Base-by-base conservation (phyloP, 2,329 filamentous ascomycete genomes). In the Epichloe scottii region DNA sequence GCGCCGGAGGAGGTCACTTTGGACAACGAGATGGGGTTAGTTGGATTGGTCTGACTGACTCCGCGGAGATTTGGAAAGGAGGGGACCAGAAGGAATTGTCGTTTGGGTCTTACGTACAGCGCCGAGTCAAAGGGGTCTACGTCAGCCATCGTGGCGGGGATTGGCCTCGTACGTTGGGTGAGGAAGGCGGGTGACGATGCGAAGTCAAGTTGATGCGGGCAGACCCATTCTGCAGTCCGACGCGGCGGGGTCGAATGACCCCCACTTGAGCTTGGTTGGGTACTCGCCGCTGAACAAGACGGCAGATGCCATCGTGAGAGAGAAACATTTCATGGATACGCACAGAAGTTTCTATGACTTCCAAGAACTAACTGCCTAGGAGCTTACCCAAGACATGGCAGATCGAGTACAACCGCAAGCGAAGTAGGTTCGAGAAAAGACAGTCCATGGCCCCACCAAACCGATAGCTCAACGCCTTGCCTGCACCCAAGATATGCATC, bases 1-100 rank as follows among this genome's bases (percentile, higher is more conserved):
- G 57, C 93, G 93, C 62, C 93, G 91, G 70, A 98, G 91, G 66
- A 98, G 90, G 76, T 98, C 93, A 64, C 93, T 97, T 47, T 50
- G 8, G 26, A 30, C 26, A 30, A 30, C 8, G 26, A 30, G 53
- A 52, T 46, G 52, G 51, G 35, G 33, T 48, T 41, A 21, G 19
- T 7, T 43, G 23, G 5, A 30, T 30, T 10, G 8, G 26, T 30
- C 2, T 4, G 26, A 30, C 10, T 30, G 26, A 30, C 26, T 30
- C 3, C 26, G 26, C 4, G 26, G 39, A 11, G 15, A 34, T 15
- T n/a, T 10, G 23, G 41, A 12, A 14, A 4, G 14, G 11, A 12
- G 33, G 15, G 35, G 35, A n/a, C 12, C 5, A 6, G 14, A 38
- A 38, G 35, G 6, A 37, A 38, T 14, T 38, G 12, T 0, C 6